These are phyloP conservation scores for Guadua angustifolia DNA, from an alignment of 176 grass and related monocot species.

Conservation along the genomic window DNA sequence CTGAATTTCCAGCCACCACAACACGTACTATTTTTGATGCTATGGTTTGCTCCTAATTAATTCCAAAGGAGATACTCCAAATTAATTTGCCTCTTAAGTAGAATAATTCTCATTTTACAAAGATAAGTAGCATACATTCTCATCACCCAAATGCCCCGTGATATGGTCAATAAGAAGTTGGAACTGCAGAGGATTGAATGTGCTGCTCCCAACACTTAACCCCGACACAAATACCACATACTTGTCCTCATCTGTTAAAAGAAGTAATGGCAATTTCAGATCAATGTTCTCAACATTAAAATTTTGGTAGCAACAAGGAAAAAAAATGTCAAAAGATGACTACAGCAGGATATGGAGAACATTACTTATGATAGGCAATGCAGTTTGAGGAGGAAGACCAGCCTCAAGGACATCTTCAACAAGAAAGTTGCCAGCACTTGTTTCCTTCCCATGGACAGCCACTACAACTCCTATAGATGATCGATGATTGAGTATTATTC, in stretches of 20 bases:
- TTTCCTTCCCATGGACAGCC: slow-evolving; percentile 91
- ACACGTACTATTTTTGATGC: slow-evolving; percentile 81
- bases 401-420: slow-evolving; percentile 93
- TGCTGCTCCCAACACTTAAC: slow-evolving; percentile 64
- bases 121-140: slow-evolving; percentile 73
- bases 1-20: slow-evolving; percentile 88
- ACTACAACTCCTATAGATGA: slow-evolving; percentile 69
- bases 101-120: slow-evolving; percentile 25
- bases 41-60: slow-evolving; percentile 83
- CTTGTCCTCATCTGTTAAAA: slow-evolving; percentile 85
- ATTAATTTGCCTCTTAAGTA: slow-evolving; percentile 15
- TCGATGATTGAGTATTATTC: neutral
- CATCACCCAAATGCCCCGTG: slow-evolving; percentile 93
- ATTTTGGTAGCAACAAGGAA: neutral
- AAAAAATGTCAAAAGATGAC: neutral
- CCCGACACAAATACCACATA: slow-evolving; percentile 88
- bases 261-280: slow-evolving; percentile 31
- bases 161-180: slow-evolving; percentile 99
- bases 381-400: slow-evolving; percentile 78
- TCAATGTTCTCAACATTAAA: neutral
- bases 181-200: slow-evolving; percentile 97
- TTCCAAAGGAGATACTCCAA: neutral
- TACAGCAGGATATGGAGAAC: slow-evolving; percentile 14
- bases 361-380: slow-evolving; percentile 65
- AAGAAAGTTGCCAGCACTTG: slow-evolving; percentile 83